Evolutionary conservation across 306 rosid genomes (phyloP), one percentile per base, ranked within the genome.

Genomic region (Pterocarpus santalinus): DNA sequence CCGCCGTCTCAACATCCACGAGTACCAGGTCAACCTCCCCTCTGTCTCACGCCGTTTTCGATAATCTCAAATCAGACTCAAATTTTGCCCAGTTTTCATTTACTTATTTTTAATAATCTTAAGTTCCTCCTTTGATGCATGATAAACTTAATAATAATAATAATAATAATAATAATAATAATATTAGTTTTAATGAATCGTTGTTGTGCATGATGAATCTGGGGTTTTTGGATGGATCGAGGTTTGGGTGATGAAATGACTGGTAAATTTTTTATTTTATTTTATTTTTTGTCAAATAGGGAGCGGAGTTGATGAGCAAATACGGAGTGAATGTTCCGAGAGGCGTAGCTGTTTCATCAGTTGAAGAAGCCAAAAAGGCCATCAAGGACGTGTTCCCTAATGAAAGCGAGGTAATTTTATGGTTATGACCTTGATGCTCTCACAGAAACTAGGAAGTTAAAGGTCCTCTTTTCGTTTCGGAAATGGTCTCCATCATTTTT

Each of bases 1-100:
- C 88, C 99, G 99, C 86, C 98, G 97, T 82, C 99, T 95, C 86
- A 93, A 93, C 90, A 85, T 95, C 83, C 99, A 95, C 82, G 99
- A 96, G 87, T 96, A 92, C 73, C 99, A 96, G 99, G 98, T 96
- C 28, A 28, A 47, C 28, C 28, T 7, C n/a, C 64, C 43, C 4
- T 9, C 33, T 49, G 13, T 9, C 46, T 10, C 3, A 8, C 41
- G 13, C 16, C 4, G 16, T 65, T 65, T 7, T 52, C 7, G 34
- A 13, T 62, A 0, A 47, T 70, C 52, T 5, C 64, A 10, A 51
- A 64, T 72, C 75, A 53, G n/a, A 16, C 17, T 60, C 65, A 38
- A 47, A 2, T 14, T 28, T 69, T 61, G 15, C 41, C n/a, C 22
- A 39, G 30, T 67, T 56, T 35, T 8, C 6, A 4, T 5, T 55